Conservation (phyloP, 164 flowering plant genomes). For the Umbellularia californica region DNA sequence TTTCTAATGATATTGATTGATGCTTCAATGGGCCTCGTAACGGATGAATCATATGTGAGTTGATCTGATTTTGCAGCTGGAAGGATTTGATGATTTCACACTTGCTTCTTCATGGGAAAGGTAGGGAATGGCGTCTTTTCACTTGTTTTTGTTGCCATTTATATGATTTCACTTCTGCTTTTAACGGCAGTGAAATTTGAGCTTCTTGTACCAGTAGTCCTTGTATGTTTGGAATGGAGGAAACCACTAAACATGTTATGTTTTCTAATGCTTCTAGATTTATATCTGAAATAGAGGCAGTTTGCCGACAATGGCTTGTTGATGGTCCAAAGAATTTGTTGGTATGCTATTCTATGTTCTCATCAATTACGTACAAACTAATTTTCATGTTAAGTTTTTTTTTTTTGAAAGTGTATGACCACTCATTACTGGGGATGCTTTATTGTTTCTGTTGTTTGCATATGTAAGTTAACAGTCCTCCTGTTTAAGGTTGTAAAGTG, state of each 20-base stretch:
- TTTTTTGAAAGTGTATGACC: too few species aligned
- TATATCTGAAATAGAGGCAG: slow-evolving; percentile 91
- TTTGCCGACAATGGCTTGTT: slow-evolving; percentile 74
- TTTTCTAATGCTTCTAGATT: slow-evolving; percentile 46
- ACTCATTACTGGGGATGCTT: too few species aligned
- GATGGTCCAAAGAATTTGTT: slow-evolving; percentile 74
- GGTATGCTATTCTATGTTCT: slow-evolving; percentile 38
- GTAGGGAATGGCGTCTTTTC: slow-evolving; percentile 86
- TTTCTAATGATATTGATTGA: background rate
- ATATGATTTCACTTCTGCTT: too few species aligned
- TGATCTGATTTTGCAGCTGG: slow-evolving; percentile 18
- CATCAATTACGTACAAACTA: background rate
- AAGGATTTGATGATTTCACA: slow-evolving; percentile 92
- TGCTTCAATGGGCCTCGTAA: background rate
- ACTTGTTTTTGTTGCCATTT: background rate
- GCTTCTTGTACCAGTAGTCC: background rate
- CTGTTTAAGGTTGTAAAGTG: too few species aligned
- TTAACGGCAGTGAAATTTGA: too few species aligned
- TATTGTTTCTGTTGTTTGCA: too few species aligned
- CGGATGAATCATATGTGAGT: background rate
- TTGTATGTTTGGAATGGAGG: background rate
- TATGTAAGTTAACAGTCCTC: too few species aligned
- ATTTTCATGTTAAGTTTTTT: background rate
- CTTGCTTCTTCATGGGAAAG: slow-evolving; percentile 98
- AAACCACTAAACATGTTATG: background rate